Evolutionary conservation across 495 filamentous ascomycete species (phyloP).

Genomic region (Cenococcum geophilum): DNA sequence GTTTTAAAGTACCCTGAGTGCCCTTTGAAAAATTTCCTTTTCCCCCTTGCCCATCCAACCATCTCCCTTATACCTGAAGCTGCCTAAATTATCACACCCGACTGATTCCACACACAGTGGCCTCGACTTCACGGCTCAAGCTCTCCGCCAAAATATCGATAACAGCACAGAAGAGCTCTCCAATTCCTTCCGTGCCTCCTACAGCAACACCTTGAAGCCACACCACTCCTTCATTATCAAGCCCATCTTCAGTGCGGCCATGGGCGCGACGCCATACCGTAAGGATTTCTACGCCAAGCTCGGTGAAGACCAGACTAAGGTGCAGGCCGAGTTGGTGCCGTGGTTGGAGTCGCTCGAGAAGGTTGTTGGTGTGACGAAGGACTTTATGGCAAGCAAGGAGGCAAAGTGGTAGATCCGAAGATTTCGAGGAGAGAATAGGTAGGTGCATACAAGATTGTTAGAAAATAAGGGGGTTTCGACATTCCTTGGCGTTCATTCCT

Average conservation of each 20-base stretch:
- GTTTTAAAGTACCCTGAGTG: too few relatives aligned
- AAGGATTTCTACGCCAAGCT: conserved; percentile 86
- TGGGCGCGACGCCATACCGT: conserved; percentile 86
- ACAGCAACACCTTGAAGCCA: conserved; percentile 76
- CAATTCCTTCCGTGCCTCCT: conserved; percentile 78
- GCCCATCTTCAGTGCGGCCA: conserved; percentile 83
- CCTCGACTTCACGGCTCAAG: conserved; percentile 83
- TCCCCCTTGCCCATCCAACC: conserved; percentile 15
- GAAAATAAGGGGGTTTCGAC: too few relatives aligned
- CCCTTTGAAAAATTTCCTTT: not conserved
- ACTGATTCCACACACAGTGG: conserved; percentile 49
- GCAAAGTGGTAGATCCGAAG: conserved; percentile 23
- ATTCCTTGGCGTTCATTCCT: too few relatives aligned
- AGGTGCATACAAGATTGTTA: too few relatives aligned
- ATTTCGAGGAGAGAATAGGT: too few relatives aligned
- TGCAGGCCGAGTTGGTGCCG: conserved; percentile 52
- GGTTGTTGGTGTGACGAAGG: conserved; percentile 38
- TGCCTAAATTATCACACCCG: not conserved
- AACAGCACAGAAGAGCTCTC: conserved; percentile 67
- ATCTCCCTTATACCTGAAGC: not conserved
- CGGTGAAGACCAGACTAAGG: conserved; percentile 57
- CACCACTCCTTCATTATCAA: conserved; percentile 84
- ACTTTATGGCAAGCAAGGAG: conserved; percentile 35
- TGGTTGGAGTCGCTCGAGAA: conserved; percentile 73
- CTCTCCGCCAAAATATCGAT: conserved; percentile 68